These are phyloP conservation scores for Penicillium sp. DNA, from an alignment of 2,329 filamentous ascomycete species.

Conservation along the genomic window DNA sequence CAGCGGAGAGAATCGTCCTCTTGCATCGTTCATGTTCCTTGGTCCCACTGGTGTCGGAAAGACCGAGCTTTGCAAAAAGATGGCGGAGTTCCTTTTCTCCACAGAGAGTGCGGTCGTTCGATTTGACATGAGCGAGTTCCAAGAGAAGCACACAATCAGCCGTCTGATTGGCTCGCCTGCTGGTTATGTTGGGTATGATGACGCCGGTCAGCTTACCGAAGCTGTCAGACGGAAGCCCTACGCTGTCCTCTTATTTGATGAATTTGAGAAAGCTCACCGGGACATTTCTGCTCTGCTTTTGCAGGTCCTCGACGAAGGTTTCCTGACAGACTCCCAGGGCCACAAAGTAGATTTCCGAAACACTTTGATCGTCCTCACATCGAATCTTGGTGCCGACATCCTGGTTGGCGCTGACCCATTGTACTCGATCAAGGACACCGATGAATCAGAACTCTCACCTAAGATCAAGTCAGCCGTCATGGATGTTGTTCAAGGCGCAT, in stretches of 20 bases:
- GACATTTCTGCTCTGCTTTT: slow-evolving; percentile 91
- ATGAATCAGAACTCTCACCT: slow-evolving; percentile 69
- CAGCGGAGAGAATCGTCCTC: slow-evolving; percentile 84
- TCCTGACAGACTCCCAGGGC: slow-evolving; percentile 91
- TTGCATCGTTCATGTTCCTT: slow-evolving; percentile 96
- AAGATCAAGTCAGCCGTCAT: slow-evolving; percentile 79
- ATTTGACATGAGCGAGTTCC: slow-evolving; percentile 98
- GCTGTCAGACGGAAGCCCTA: slow-evolving; percentile 94
- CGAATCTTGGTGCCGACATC: slow-evolving; percentile 90
- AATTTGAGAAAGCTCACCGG: slow-evolving; percentile 95
- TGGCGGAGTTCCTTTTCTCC: slow-evolving; percentile 89
- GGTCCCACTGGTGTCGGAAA: slow-evolving; percentile 96
- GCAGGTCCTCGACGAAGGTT: slow-evolving; percentile 94
- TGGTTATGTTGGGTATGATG: slow-evolving; percentile 95
- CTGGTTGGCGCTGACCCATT: slow-evolving; percentile 73
- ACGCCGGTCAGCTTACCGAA: slow-evolving; percentile 93
- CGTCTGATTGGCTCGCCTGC: slow-evolving; percentile 89
- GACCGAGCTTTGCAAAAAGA: slow-evolving; percentile 95
- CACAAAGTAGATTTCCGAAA: slow-evolving; percentile 97
- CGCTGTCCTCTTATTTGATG: slow-evolving; percentile 90
- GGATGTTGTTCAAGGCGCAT: slow-evolving; percentile 73
- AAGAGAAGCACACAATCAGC: slow-evolving; percentile 95
- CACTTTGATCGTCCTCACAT: slow-evolving; percentile 94
- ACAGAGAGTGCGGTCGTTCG: slow-evolving; percentile 87
- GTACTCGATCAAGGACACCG: slow-evolving; percentile 63